Evolutionary conservation across 805 yeast species (phyloP), one percentile per base, ranked within the genome.

Genomic region (Lachancea sp.): DNA sequence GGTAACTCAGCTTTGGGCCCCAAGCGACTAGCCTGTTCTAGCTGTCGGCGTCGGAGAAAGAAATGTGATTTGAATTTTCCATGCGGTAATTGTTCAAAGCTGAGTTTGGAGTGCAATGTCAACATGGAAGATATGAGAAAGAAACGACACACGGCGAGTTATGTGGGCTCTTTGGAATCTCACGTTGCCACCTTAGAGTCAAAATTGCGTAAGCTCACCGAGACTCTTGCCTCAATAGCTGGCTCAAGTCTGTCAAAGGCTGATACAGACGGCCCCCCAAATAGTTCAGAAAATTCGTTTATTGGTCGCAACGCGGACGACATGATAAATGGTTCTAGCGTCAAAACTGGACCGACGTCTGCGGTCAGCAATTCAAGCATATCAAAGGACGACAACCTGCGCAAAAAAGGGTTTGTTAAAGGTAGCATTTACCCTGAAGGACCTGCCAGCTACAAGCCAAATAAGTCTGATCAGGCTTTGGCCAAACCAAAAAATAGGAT

Each of bases 31-130:
- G 66, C 69, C 2, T 65, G 69, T 44, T 51, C 63, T 5, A 62
- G 57, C 41, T 65, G 69, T 45, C 52, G 69, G 36, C 54, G 55
- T 12, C 54, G 67, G 45, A 55, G 69, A 48, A 73, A 75, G 48
- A 74, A 72, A 55, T 77, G 82, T 56, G 72, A 74, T 53, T 62
- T 69, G 44, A 69, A 67, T 7, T 64, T 56, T 41, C 81, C 81
- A 1, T 77, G 82, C 50, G 62, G 69, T 18, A 69, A 68, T 46
- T 77, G 82, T 51, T 57, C 59, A 13, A 69, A 69, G 44, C 59
- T 71, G 4, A 65, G 66, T 4, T 64, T 69, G 13, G 74, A 68
- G 31, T 77, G 82, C 53, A 66, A 75, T 37, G 69, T 69, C 31
- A 69, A 72, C 12, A 68, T 69, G 11, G 68, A 66, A 49, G 82